These are phyloP conservation scores for Endocarpon pusillum DNA, from an alignment of 495 filamentous ascomycete genomes.

Conservation along the genomic window DNA sequence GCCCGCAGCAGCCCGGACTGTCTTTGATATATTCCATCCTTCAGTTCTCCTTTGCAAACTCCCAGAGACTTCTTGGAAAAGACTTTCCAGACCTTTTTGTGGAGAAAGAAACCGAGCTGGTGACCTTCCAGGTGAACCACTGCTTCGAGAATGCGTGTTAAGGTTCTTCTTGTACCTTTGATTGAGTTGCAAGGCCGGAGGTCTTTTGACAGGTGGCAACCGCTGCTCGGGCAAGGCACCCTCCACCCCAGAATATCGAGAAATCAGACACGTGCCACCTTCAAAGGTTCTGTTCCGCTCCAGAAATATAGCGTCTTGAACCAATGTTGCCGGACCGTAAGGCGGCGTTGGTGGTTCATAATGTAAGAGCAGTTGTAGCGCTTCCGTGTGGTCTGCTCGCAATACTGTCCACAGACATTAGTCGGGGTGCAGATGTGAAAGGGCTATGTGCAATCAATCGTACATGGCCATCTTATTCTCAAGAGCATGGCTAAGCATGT, in stretches of 20 bases:
- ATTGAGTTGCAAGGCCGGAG: too few species aligned
- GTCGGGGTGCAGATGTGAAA: slow-evolving; percentile 7
- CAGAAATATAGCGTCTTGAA: slow-evolving; percentile 78
- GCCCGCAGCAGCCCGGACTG: slow-evolving; percentile 72
- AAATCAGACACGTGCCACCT: slow-evolving; percentile 57
- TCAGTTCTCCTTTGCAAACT: slow-evolving; percentile 70
- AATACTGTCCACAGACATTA: slow-evolving; percentile 40
- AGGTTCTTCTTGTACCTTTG: slow-evolving; percentile 21
- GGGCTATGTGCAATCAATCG: slow-evolving; percentile 18
- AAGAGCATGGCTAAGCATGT: slow-evolving; percentile 90
- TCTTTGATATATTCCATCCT: slow-evolving; percentile 75
- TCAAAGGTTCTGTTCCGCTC: slow-evolving; percentile 54
- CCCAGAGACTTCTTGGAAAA: slow-evolving; percentile 76
- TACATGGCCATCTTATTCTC: slow-evolving; percentile 78
- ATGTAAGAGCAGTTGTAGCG: slow-evolving; percentile 62
- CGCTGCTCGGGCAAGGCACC: too few species aligned
- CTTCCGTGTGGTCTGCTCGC: slow-evolving; percentile 68
- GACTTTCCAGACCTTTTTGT: slow-evolving; percentile 48
- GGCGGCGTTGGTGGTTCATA: slow-evolving; percentile 53
- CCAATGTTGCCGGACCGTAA: slow-evolving; percentile 55
- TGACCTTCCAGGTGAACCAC: slow-evolving; percentile 25
- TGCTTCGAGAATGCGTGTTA: slow-evolving; percentile 19
- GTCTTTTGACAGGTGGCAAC: too few species aligned
- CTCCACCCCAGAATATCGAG: slow-evolving; percentile 54
- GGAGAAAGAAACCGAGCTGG: slow-evolving; percentile 43